Evolutionary conservation across 345 rosid genomes (phyloP).

Genomic region (Arabis alpina): DNA sequence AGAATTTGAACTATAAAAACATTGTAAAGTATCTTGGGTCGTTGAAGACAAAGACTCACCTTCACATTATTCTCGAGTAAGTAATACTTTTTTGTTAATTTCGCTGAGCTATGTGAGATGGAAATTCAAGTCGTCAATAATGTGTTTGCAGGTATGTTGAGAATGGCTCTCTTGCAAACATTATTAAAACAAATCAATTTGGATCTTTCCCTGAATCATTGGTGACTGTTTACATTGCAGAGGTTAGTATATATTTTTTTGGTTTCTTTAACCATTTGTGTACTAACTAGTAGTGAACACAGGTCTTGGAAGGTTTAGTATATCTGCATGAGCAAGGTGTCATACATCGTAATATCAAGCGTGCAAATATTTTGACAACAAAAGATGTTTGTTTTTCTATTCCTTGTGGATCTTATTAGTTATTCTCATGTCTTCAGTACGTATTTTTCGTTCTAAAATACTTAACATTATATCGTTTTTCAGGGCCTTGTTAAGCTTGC

Average conservation of each 20-base stretch:
- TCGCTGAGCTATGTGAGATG: slow-evolving; percentile 24
- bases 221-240: slow-evolving; percentile 97
- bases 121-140: background rate
- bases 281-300: slow-evolving; percentile 37
- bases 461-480: slow-evolving; percentile 35
- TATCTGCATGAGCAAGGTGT: slow-evolving; percentile 99
- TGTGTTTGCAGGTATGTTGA: slow-evolving; percentile 78
- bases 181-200: slow-evolving; percentile 95
- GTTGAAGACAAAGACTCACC: slow-evolving; percentile 86
- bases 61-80: slow-evolving; percentile 98
- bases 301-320: slow-evolving; percentile 98
- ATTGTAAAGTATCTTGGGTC: slow-evolving; percentile 98
- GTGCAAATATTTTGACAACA: slow-evolving; percentile 98
- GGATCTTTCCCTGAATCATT: slow-evolving; percentile 99
- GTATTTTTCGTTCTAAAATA: slow-evolving; percentile 10
- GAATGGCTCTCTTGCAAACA: slow-evolving; percentile 98
- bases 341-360: slow-evolving; percentile 98
- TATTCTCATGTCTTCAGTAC: background rate
- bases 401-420: slow-evolving; percentile 11
- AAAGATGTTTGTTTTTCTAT: slow-evolving; percentile 64
- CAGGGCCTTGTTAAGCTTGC: slow-evolving; percentile 99
- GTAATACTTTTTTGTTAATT: slow-evolving; percentile 40
- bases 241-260: slow-evolving; percentile 57
- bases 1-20: slow-evolving; percentile 97
- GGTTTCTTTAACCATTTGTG: slow-evolving; percentile 9